Base-by-base conservation (phyloP, 1,284 basidiomycete species). In the Pyrrhoderma noxium region DNA sequence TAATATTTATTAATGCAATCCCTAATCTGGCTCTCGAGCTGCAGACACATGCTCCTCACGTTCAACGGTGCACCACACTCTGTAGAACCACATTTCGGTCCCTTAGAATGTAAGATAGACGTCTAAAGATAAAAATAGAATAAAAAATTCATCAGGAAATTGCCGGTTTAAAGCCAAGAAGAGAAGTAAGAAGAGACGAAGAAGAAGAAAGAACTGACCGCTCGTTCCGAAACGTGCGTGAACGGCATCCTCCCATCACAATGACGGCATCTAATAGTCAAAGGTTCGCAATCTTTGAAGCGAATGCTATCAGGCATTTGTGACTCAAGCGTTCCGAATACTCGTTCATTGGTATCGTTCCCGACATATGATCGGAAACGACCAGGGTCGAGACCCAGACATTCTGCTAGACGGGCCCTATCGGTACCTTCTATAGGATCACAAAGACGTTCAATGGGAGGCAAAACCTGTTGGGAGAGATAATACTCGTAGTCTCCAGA, bases 361-460 rank as follows among this genome's bases (percentile, higher is more conserved):
- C 61, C 60, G 2, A 65, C 65, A 1, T 65, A 59, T 16, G 70
- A 67, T 31, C 77, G 77, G 68, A 89, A 98, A 40, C 87, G 82
- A 25, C 76, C 70, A 2, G 92, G 89, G 64, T 99, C 94, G 51
- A 99, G 76, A 9, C 91, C 95, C 5, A 99, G 79, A 64, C 93
- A 98, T 69, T 97, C 92, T 1, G 96, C 96, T 13, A 99, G 70
- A 25, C 95, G 77, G 8, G 91, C 74, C 31, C 90, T 79, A 61
- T 99, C 95, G 0, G 94, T 98, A 7, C 95, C 95, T 62, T 97
- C 92, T 52, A 99, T 98, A 4, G 88, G 86, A 52, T 97, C 96
- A 64, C 95, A 99, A 53, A 99, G 70, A 62, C 96, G 84, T 63
- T 98, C 90, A 47, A 99, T 84, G 0, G 96, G 94, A 2, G 95